Base-by-base conservation (phyloP, 225 moss, liverwort and hornwort species). In the Rhytidiadelphus loreus region DNA sequence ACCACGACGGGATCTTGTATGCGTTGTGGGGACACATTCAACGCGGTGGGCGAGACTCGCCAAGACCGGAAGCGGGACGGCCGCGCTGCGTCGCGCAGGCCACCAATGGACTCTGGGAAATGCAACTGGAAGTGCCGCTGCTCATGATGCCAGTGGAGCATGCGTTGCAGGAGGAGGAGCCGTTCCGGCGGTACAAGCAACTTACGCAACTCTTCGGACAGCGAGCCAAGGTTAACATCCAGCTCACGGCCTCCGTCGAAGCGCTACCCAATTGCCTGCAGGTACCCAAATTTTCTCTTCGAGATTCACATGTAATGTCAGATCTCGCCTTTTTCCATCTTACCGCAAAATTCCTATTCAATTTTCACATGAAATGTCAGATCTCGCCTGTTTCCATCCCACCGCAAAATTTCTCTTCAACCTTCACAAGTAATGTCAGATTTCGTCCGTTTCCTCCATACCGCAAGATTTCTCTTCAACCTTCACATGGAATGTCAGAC, bases 81-180 rank as follows among this genome's bases (percentile, higher is more conserved):
- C 91, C 92, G 12, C 86, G 92, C 19, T 94, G 94, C 46, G 90
- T 89, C 33, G 94, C 92, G 11, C 87, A 91, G 87, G 92, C 91
- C 19, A 89, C 89, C 15, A 92, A 92, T 52, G 93, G 93, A 10
- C 91, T 94, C 41, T 94, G 94, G 94, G 92, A 92, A 84, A 88
- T 92, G 92, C 89, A 92, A 50, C 75, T 94, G 83, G 94, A 91
- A 76, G 94, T 94, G 32, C 94, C 94, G 10, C 66, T 94, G 25
- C 53, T 94, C 61, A 88, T 92, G 92, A 94, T 94, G 94, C 94
- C 94, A 6, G 89, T 94, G 8, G 94, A 94, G 88, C 91, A 94
- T 83, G 88, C 92, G n/a, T 58, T 92, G 66, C 91, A 82, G 84
- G 90, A 91, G 8, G 90, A 91, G 87, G 78, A 94, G 41, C 92